Evolutionary conservation across 2,329 filamentous ascomycete genomes (phyloP).

Genomic region (Fusarium mundagurra): DNA sequence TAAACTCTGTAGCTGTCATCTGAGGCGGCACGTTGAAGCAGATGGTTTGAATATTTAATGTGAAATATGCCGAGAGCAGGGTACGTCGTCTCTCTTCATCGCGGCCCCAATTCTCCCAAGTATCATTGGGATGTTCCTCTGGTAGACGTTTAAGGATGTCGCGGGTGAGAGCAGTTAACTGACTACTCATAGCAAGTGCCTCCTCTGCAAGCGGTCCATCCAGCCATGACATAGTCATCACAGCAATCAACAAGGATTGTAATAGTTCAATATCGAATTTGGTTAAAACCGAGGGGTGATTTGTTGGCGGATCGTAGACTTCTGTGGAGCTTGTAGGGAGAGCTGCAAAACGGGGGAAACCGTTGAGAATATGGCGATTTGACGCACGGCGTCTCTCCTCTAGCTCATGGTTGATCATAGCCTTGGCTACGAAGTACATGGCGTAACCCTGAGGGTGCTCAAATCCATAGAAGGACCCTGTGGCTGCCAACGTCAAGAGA

Average conservation of each 20-base stretch:
- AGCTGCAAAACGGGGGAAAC: background rate
- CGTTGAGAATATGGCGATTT: background rate
- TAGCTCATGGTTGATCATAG: background rate
- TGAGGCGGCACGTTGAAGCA: background rate
- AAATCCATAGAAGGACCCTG: background rate
- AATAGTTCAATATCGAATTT: background rate
- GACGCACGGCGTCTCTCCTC: background rate
- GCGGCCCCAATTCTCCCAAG: background rate
- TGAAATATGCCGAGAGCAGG: background rate
- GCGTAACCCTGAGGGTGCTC: background rate
- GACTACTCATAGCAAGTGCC: background rate
- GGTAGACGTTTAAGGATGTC: background rate
- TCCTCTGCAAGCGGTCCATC: background rate
- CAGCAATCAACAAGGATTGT: background rate
- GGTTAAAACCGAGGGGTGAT: background rate
- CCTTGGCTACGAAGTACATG: background rate
- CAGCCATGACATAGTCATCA: slow-evolving; percentile 3
- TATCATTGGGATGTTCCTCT: too few species aligned
- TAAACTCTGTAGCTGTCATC: background rate
- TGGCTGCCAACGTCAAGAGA: background rate
- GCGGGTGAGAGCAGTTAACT: background rate
- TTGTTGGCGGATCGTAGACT: background rate
- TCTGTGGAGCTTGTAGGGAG: background rate
- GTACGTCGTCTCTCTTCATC: background rate
- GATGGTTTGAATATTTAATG: background rate